A percentile compares a stretch with the other conserved stretches of the same genome.
Conservation (phyloP, 257 asterid genomes). For the Plantago ovata region DNA sequence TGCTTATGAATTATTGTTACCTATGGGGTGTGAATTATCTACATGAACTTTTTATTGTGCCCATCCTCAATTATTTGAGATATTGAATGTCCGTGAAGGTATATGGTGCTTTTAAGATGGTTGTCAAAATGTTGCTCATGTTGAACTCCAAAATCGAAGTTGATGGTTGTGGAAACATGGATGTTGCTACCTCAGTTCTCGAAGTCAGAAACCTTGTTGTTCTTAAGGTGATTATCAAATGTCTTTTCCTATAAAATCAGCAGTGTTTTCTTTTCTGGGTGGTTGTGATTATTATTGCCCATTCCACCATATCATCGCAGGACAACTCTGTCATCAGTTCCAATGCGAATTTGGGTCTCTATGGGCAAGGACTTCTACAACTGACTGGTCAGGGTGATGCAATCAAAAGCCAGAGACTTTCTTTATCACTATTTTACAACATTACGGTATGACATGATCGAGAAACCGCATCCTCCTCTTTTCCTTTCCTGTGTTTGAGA, state of each 20-base stretch:
- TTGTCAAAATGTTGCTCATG: slow-evolving; percentile 96
- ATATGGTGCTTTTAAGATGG: slow-evolving; percentile 86
- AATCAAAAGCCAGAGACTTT: slow-evolving; percentile 85
- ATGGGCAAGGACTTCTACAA: slow-evolving; percentile 82
- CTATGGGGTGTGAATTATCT: background rate
- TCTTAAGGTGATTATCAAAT: slow-evolving; percentile 58
- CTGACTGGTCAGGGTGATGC: slow-evolving; percentile 91
- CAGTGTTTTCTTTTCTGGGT: slow-evolving; percentile 14
- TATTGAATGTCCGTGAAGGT: slow-evolving; percentile 44
- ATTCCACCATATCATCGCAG: slow-evolving; percentile 39
- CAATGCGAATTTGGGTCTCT: slow-evolving; percentile 81
- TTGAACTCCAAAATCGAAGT: slow-evolving; percentile 80
- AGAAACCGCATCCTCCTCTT: slow-evolving; percentile 11
- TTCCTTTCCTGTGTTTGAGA: slow-evolving; percentile 14
- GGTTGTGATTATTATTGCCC: slow-evolving; percentile 10
- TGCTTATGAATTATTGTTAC: no score
- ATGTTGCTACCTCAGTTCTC: slow-evolving; percentile 76
- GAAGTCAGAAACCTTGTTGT: slow-evolving; percentile 97
- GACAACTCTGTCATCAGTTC: slow-evolving; percentile 82
- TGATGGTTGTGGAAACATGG: slow-evolving; percentile 79
- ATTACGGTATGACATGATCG: slow-evolving; percentile 63
- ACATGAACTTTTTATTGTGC: background rate
- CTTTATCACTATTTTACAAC: slow-evolving; percentile 82
- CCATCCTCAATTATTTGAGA: background rate
- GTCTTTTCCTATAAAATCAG: slow-evolving; percentile 6